Conservation (phyloP, 371 early-diverging fungal genomes). For the Coemansia sp. region DNA sequence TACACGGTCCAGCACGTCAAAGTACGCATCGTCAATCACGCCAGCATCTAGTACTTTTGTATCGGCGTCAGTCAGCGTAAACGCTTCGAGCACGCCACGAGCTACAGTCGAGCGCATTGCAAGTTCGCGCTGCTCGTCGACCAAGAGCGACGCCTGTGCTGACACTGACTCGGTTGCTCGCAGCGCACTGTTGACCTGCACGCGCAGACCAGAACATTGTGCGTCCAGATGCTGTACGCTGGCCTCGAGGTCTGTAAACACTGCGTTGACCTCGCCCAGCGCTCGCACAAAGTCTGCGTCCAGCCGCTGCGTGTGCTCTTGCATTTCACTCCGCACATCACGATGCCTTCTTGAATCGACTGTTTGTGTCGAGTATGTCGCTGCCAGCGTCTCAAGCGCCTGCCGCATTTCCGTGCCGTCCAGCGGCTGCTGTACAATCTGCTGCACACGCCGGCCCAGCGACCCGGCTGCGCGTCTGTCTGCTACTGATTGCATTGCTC, state of each 20-base stretch:
- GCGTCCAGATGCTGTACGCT: constrained; percentile 23
- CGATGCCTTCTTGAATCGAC: constrained; percentile 7
- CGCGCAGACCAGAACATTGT: constrained; percentile 18
- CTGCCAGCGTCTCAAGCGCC: constrained; percentile 24
- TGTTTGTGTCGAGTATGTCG: constrained; percentile 9
- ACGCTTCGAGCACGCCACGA: constrained; percentile 63
- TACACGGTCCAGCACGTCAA: constrained; percentile 72
- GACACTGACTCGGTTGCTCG: constrained; percentile 15
- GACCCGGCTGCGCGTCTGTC: constrained; percentile 22
- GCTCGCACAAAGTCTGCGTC: constrained; percentile 30
- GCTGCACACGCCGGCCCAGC: constrained; percentile 38
- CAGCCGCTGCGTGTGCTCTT: constrained; percentile 5
- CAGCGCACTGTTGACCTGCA: constrained; percentile 19
- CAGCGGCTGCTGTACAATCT: constrained; percentile 28
- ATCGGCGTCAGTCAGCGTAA: constrained; percentile 69
- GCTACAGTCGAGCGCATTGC: constrained; percentile 18
- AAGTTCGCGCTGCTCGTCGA: constrained; percentile 35
- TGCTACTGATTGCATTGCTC: not conserved
- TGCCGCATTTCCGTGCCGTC: constrained; percentile 22
- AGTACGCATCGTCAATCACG: constrained; percentile 63
- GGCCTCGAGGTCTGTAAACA: constrained; percentile 24
- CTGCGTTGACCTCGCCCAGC: constrained; percentile 16
- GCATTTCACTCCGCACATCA: constrained; percentile 41
- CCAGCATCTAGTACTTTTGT: constrained; percentile 54
- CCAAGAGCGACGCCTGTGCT: constrained; percentile 17